Base-by-base conservation (phyloP, 305 asterid genomes). In the Rubia tinctorum region DNA sequence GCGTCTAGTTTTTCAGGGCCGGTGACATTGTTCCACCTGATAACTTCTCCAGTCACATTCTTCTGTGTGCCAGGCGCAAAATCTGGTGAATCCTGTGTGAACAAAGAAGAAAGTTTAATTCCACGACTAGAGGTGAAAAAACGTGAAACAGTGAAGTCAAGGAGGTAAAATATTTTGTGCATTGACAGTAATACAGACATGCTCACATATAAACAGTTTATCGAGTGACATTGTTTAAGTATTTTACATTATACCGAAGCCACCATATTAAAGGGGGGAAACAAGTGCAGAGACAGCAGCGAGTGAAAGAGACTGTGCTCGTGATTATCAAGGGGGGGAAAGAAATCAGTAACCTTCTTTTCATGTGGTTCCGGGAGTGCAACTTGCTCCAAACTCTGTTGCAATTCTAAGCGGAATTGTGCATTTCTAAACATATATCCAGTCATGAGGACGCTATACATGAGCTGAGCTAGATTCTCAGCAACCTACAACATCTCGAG, bases 351-450 rank as follows among this genome's bases (percentile, higher is more conserved):
- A 77, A 85, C 99, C 82, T 77, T 85, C 61, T 75, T 75, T 67
- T 85, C 90, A 71, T 82, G 92, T 55, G 93, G 86, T 85, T 90
- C 98, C 37, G 98, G 96, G 78, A 93, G 98, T 56, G 97, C 96
- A 84, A 79, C 96, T 72, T 89, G 98, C 72, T 91, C 97, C 89
- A 94, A 81, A 75, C 99, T 94, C 73, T 94, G 97, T 72, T 94
- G 99, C 90, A 94, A 81, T 79, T 94, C 99, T 79, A 91, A 61
- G 73, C 99, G 91, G 75, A 85, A 87, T 74, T 94, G 93, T 39
- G 96, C 97, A 83, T 94, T 94, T 83, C 90, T 83, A 76, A 94
- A 94, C 99, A 94, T 94, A 76, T 94, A 94, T 73, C 99, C 99
- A 74, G 99, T 93, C 98, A 93, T 93, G 95, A 91, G 74, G 78